Evolutionary conservation across 1,284 basidiomycete genomes (phyloP), one percentile per base, ranked within the genome.

Genomic region (Chondrostereum purpureum): DNA sequence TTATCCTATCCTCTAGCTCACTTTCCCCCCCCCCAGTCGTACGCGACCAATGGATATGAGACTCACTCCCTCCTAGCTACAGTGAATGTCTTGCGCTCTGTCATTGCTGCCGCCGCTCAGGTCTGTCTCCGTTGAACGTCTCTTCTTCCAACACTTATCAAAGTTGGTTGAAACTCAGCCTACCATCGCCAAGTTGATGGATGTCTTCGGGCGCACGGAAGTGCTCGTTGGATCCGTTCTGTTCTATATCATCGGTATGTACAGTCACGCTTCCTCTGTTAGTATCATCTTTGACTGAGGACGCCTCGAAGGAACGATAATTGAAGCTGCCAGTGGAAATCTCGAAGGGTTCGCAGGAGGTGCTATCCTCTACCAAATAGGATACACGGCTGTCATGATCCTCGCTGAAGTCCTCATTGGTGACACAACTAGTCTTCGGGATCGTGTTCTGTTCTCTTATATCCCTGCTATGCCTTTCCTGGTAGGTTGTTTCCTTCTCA

Each of bases 381-480:
- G 65, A 11, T 61, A 61, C 49, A 59, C 57, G 19, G 58, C 59
- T 3, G 59, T 67, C 43, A 61, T 63, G 43, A 59, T 68, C 11
- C 48, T 60, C 20, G 55, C 68, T 33, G 65, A 67, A 49, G 56
- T 70, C 41, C 48, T 70, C 43, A 63, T 70, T 39, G 68, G 61
- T 41, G 68, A 72, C 53, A 53, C 58, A 16, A 65, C 67, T 0
- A 60, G 59, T 3, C 58, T 69, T 6, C 59, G 64, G 42, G 60
- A 59, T 42, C 64, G 68, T 43, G 53, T 70, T 4, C 56, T 70
- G 50, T 62, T 65, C 52, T 63, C 62, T 2, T 69, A 59, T 55
- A 57, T 69, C 39, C 66, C 68, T 3, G 65, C 67, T 0, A 39
- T 57, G 35, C 69, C 68, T 0, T 67, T 62, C 58, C 36, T 66